phyloP scores from a whole-genome alignment of 2,329 filamentous ascomycete species.

The Pestalotiopsis sp. region DNA sequence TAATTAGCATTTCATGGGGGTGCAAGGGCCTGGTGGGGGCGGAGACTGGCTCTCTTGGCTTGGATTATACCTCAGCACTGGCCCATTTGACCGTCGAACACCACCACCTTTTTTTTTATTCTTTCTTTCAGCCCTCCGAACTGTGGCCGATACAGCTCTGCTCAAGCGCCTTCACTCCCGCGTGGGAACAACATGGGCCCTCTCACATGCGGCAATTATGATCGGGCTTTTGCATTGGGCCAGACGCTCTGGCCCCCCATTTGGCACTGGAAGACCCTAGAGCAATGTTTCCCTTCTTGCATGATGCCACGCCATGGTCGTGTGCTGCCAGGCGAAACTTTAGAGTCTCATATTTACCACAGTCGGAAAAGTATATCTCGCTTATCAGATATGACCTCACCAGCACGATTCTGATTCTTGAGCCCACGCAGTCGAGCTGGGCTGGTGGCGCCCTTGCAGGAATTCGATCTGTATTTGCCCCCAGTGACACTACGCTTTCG shows the following conservation, averaged over 20 bases:
- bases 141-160: not conserved
- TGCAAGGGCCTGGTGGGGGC: not conserved
- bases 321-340: not conserved
- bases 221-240: not conserved
- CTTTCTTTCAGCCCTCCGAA: not conserved
- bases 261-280: not conserved
- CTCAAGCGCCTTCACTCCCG: not conserved
- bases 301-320: not conserved
- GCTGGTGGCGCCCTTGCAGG: no score
- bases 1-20: not conserved
- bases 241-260: not conserved
- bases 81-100: not conserved
- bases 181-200: not conserved
- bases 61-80: not conserved
- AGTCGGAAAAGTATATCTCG: not conserved
- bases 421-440: not conserved
- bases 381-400: not conserved
- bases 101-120: not conserved
- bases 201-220: not conserved
- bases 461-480: no score
- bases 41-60: not conserved
- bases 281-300: not conserved
- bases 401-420: not conserved
- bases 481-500: no score
- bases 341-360: not conserved